A percentile compares a stretch with the other conserved stretches of the same genome.
phyloP scores from a whole-genome alignment of 164 flowering plant species.

The Magnolia kwangsiensis region DNA sequence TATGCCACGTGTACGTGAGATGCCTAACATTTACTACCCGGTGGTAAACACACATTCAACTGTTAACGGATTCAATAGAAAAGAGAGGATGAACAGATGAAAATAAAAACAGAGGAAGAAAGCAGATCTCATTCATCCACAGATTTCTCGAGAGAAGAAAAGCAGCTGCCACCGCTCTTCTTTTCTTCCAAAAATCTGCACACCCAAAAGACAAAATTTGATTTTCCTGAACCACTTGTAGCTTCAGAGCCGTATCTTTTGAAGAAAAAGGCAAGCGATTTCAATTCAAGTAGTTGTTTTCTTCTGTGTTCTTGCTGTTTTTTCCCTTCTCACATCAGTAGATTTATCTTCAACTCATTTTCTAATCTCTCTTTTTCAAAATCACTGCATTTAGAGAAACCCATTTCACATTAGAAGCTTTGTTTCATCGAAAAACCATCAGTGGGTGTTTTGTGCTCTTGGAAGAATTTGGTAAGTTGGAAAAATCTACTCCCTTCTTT shows the following conservation, averaged over 20 bases:
- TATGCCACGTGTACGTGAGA: too few relatives aligned
- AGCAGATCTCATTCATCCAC: background rate
- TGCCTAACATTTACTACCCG: too few relatives aligned
- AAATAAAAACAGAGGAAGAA: background rate
- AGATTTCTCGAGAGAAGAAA: background rate
- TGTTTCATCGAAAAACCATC: background rate
- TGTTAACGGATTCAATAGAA: too few relatives aligned
- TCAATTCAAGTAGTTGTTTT: too few relatives aligned
- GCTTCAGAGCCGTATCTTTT: too few relatives aligned
- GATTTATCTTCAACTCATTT: too few relatives aligned
- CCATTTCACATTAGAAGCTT: background rate
- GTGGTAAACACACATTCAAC: too few relatives aligned
- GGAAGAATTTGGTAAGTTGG: background rate
- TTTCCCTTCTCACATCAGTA: background rate
- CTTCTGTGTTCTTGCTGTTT: background rate
- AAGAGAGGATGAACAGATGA: background rate
- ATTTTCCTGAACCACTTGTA: too few relatives aligned
- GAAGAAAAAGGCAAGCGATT: too few relatives aligned
- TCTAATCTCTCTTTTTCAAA: too few relatives aligned
- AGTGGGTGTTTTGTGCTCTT: background rate
- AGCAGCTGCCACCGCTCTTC: background rate
- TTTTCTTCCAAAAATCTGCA: background rate
- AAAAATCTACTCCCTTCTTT: background rate
- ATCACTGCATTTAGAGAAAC: background rate
- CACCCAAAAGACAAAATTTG: background rate